Conservation (phyloP, 2,329 filamentous ascomycete species). For the Aspergillus aculeatus region DNA sequence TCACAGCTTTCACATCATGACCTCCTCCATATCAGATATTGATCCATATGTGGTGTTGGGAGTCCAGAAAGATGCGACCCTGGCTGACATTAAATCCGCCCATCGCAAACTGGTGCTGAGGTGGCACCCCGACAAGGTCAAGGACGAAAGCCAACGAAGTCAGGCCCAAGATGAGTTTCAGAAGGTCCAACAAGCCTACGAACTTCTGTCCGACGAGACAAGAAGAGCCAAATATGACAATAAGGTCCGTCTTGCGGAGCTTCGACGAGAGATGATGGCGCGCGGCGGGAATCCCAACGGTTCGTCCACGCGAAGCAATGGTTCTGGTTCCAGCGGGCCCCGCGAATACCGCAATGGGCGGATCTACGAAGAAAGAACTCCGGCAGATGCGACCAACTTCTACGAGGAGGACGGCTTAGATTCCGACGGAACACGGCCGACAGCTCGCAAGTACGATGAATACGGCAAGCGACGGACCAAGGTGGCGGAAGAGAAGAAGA, state of each 20-base stretch:
- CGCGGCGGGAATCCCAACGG: slow-evolving; percentile 34
- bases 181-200: slow-evolving; percentile 88
- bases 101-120: slow-evolving; percentile 84
- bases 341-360: slow-evolving; percentile 45
- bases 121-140: slow-evolving; percentile 89
- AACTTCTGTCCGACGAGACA: slow-evolving; percentile 76
- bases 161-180: slow-evolving; percentile 86
- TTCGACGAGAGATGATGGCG: slow-evolving; percentile 58
- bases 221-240: slow-evolving; percentile 76
- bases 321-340: slow-evolving; percentile 22
- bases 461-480: slow-evolving; percentile 36
- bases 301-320: slow-evolving; percentile 12
- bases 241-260: slow-evolving; percentile 64
- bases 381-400: slow-evolving; percentile 30
- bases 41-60: slow-evolving; percentile 81
- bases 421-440: slow-evolving; percentile 38
- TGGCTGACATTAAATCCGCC: slow-evolving; percentile 70
- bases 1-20: slow-evolving; percentile 24
- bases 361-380: slow-evolving; percentile 46
- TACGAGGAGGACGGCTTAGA: slow-evolving; percentile 41
- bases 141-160: slow-evolving; percentile 72
- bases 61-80: slow-evolving; percentile 68
- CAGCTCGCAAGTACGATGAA: slow-evolving; percentile 42
- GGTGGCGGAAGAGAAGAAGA: slow-evolving; percentile 40
- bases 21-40: slow-evolving; percentile 35